Base-by-base conservation (phyloP, 2,329 filamentous ascomycete genomes). In the Penicillium oxalicum region DNA sequence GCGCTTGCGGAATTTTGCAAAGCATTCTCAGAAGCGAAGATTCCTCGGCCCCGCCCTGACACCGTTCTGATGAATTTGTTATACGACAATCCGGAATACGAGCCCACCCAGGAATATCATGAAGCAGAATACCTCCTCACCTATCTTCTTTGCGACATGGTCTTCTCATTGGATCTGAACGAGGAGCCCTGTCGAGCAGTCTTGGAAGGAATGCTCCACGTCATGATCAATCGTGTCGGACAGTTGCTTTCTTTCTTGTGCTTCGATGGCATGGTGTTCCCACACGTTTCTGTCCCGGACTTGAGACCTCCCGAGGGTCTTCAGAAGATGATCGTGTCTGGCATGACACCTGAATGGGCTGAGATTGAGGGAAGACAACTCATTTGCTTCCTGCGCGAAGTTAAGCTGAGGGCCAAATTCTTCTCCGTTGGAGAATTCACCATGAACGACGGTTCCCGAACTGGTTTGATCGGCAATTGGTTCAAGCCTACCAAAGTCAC, bases 151-250 rank as follows among this genome's bases (percentile, higher is more conserved):
- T 56, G 51, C 35, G 60, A 44, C 2, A 68, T 71, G 64, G 53
- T 61, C 2, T 44, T 58, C 8, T 63, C 60, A 5, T 54, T 70
- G 8, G 60, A 69, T 39, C 39, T 55, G 6, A 40, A 50, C 1
- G 54, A 56, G 39, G 12, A 50, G 24, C 58, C 58, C 11, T 65
- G 71, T 25, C 56, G 59, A 18, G 55, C 64, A 12, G 49, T 74
- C 4, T 56, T 74, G 12, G 73, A 75, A 58, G 73, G 72, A 0
- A 66, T 70, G 27, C 54, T 75, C 6, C 71, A 60, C 39, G 44
- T 65, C 8, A 47, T 72, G 4, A 54, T 75, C 1, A 53, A 64
- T 29, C 67, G 71, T 8, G 63, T 71, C 11, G 74, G 73, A 0
- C 66, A 62, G 27, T 49, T 73, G 18, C 54, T 76, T 5, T 67